Evolutionary conservation across 345 rosid genomes (phyloP).

Genomic region (Aethionema arabicum): DNA sequence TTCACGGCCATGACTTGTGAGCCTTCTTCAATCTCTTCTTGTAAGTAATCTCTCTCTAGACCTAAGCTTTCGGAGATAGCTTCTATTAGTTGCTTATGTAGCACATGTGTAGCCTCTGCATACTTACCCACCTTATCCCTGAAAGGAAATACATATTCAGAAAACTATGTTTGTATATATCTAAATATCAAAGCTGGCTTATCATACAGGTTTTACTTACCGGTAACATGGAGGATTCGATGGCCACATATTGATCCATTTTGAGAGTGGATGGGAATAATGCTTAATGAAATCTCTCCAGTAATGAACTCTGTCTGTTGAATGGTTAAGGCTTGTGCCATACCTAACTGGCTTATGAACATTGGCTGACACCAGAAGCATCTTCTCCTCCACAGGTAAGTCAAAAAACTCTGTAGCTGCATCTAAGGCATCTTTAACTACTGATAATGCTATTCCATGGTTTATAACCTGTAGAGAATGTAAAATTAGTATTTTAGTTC

Average conservation of each 20-base stretch:
- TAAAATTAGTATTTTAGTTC: constrained; percentile 19
- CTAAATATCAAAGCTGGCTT: constrained; percentile 1
- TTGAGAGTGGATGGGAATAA: constrained; percentile 57
- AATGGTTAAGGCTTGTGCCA: constrained; percentile 61
- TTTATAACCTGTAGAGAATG: constrained; percentile 44
- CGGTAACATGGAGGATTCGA: constrained; percentile 58
- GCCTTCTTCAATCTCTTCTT: constrained; percentile 46
- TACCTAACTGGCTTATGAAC: constrained; percentile 57
- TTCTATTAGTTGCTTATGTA: constrained; percentile 47
- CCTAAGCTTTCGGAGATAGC: constrained; percentile 52
- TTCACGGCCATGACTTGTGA: constrained; percentile 58
- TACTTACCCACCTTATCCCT: constrained; percentile 59
- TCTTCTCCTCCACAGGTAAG: constrained; percentile 56
- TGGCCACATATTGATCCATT: constrained; percentile 66
- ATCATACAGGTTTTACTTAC: constrained; percentile 34
- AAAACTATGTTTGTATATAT: constrained; percentile 5
- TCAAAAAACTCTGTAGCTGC: constrained; percentile 53
- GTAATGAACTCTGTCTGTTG: constrained; percentile 48
- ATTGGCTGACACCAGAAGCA: constrained; percentile 43
- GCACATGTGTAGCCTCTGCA: constrained; percentile 44
- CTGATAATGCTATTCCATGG: constrained; percentile 46
- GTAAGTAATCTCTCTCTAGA: constrained; percentile 43
- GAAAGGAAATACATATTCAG: not conserved
- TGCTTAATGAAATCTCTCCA: constrained; percentile 74
- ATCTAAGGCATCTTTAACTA: constrained; percentile 44